These are phyloP conservation scores for Trichophyton mentagrophytes DNA, from an alignment of 2,329 filamentous ascomycete species.

Conservation along the genomic window DNA sequence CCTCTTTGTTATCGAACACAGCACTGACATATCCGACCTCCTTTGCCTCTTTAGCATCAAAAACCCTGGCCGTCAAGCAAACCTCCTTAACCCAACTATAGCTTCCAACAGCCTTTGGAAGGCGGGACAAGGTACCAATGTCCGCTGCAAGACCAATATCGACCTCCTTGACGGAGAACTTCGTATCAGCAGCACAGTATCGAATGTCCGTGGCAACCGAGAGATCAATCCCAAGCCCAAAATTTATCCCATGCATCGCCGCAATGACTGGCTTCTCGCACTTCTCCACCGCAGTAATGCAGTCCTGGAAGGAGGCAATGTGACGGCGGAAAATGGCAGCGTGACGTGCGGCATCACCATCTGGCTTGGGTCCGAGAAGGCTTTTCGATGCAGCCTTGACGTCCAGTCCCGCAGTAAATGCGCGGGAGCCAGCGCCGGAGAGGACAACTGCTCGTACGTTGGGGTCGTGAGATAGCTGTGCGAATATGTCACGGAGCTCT, in stretches of 20 bases:
- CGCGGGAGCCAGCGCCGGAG: constrained; percentile 66
- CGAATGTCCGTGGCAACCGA: constrained; percentile 33
- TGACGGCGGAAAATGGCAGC: constrained; percentile 52
- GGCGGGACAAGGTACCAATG: constrained; percentile 34
- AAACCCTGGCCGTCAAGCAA: constrained; percentile 31
- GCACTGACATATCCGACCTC: constrained; percentile 33
- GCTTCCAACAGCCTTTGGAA: constrained; percentile 36
- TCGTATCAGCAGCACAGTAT: constrained; percentile 25
- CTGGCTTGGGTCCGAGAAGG: constrained; percentile 27
- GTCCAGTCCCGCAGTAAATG: constrained; percentile 79
- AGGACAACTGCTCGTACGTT: constrained; percentile 65
- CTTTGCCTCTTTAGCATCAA: constrained; percentile 34
- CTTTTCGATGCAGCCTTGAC: constrained; percentile 55
- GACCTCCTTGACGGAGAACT: constrained; percentile 37
- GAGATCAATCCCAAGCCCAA: constrained; percentile 64
- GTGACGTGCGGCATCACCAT: constrained; percentile 50
- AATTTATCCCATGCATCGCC: constrained; percentile 63
- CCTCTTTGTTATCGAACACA: constrained; percentile 41
- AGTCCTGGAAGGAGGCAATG: constrained; percentile 68
- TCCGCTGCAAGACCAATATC: constrained; percentile 40
- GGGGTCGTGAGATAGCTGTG: constrained; percentile 55
- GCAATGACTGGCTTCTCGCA: constrained; percentile 89
- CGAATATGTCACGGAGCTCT: constrained; percentile 62
- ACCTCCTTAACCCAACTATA: constrained; percentile 39
- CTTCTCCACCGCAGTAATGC: constrained; percentile 61